Evolutionary conservation across 441 rosid genomes (phyloP), one percentile per base, ranked within the genome.

Genomic region (Pelargonium myrrhifolium): DNA sequence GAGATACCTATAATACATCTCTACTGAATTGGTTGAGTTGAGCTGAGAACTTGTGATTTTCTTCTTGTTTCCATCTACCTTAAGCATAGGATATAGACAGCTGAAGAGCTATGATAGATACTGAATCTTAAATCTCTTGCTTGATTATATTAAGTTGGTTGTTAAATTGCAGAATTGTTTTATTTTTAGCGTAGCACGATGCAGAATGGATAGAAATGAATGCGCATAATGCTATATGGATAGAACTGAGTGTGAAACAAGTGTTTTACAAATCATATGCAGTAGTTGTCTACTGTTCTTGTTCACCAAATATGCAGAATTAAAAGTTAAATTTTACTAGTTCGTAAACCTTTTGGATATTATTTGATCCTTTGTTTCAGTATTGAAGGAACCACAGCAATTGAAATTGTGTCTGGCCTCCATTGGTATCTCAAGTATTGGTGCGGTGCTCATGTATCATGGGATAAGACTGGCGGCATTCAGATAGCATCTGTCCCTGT

Each of bases 391-490:
- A 87, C 92, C 62, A 85, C 96, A 31, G 97, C 86, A 47, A 92
- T 92, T 68, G 99, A 92, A 77, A 78, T 94, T 71, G 90, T 85
- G 71, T 88, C 98, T 35, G 99, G 99, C 47, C 87, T 94, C 62
- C 98, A 94, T 68, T 94, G 98, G 99, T 92, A 88, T 72, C 65
- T 94, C 72, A 94, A 92, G 77, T 88, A 92, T 72, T 82, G 80
- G 81, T 92, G 97, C 70, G 87, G 86, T 47, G 96, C 90, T 83
- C 98, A 94, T 83, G 75, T 94, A 74, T 94, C 98, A 60, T 94
- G 99, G 99, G 93, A 85, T 76, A 94, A 89, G 82, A 92, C 98
- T 65, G 99, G 98, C 71, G 98, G 96, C 43, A 64, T 77, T 68
- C 99, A 94, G 81, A 76, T 85, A 70, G 89, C 82, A 58, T 84